Evolutionary conservation across 306 rosid species (phyloP), one percentile per base, ranked within the genome.

Genomic region (Trifolium dubium): DNA sequence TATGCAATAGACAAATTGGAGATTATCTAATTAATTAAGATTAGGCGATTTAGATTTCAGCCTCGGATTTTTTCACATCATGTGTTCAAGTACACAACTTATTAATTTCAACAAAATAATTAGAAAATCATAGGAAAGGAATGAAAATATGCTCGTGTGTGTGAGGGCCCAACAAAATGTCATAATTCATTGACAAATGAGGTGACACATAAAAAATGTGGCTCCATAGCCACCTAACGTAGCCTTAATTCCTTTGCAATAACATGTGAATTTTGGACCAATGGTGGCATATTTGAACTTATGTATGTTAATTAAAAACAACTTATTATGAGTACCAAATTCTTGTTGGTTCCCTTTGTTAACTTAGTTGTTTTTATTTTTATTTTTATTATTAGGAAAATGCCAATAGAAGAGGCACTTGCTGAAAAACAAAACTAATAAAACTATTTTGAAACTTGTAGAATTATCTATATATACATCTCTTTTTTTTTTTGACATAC

Each of bases 91-190:
- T 41, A 41, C 40, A 35, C 40, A 2, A 8, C 11, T 40, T 40
- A 10, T 41, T 43, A 0, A 43, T 10, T 43, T 43, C 13, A 43
- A 43, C 12, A 43, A 43, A 43, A 43, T 35, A 43, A 9, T 9
- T 41, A 41, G 49, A 43, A 43, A 43, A 43, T 9, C n/a, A 43
- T 2, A 10, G 5, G 4, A 11, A 77, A 62, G 69, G 63, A 59
- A 53, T 55, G 23, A 51, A 51, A 55, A 15, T 79, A 77, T 32
- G 79, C 80, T 73, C 85, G 85, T 81, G 88, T 79, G 84, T 54
- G 88, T 80, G 72, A 34, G 81, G 83, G 73, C 69, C 34, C 34
- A 11, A 23, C 13, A 13, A 64, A 40, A 8, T 46, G 70, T 73
- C 50, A 72, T n/a, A 13, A 41, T 3, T 11, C 54, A 53, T 53